phyloP scores from a whole-genome alignment of 495 filamentous ascomycete genomes.

The Tuber microsphaerosporum region DNA sequence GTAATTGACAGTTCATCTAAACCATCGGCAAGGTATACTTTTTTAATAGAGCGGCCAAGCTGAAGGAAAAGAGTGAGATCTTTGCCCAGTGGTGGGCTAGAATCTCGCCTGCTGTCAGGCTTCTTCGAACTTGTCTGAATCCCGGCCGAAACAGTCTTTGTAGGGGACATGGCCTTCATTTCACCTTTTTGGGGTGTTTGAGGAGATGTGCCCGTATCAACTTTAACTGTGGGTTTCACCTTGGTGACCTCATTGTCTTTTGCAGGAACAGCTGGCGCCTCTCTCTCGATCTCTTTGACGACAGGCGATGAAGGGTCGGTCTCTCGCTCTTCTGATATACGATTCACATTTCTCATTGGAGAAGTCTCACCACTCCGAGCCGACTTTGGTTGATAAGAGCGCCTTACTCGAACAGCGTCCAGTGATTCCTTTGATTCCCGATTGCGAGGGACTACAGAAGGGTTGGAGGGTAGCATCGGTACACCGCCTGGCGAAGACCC shows the following conservation, averaged over 20 bases:
- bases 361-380: conserved; percentile 53
- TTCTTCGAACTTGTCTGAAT: conserved; percentile 45
- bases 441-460: conserved; percentile 80
- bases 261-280: conserved; percentile 44
- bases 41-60: conserved; percentile 94
- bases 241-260: conserved; percentile 49
- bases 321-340: conserved; percentile 60
- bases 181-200: conserved; percentile 26
- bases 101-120: conserved; percentile 54
- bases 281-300: conserved; percentile 43
- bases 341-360: conserved; percentile 55
- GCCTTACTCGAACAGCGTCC: conserved; percentile 78
- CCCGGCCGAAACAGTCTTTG: conserved; percentile 34
- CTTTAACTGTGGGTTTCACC: conserved; percentile 41
- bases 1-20: conserved; percentile 75
- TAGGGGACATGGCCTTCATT: conserved; percentile 43
- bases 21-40: conserved; percentile 80
- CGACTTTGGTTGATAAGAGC: conserved; percentile 57
- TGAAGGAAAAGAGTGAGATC: conserved; percentile 94
- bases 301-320: conserved; percentile 43
- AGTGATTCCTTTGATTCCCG: conserved; percentile 84
- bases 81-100: conserved; percentile 71
- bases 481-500: conserved; percentile 73
- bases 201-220: conserved; percentile 27
- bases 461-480: conserved; percentile 80